phyloP scores from a whole-genome alignment of 106 monocot species.

The Dendrobium nobile region DNA sequence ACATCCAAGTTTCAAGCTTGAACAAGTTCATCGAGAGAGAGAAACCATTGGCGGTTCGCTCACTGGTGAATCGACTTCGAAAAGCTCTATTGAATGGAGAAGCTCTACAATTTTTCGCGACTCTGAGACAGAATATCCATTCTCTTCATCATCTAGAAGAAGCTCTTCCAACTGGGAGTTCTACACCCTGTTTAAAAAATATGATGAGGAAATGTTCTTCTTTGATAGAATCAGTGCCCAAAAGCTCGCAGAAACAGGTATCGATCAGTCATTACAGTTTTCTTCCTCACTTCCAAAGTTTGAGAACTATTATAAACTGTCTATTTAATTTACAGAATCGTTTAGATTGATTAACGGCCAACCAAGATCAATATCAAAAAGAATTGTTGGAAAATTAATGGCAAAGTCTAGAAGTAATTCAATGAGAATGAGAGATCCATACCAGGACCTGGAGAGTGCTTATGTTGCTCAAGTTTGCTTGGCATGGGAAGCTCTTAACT shows the following conservation, averaged over 20 bases:
- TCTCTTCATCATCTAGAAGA: conserved; percentile 85
- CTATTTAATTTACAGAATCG: conserved; percentile 40
- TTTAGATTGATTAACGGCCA: conserved; percentile 52
- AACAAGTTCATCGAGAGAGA: conserved; percentile 18
- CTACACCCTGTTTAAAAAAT: conserved; percentile 63
- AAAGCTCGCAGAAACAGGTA: conserved; percentile 89
- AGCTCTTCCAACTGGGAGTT: conserved; percentile 88
- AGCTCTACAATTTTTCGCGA: conserved; percentile 62
- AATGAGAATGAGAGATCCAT: conserved; percentile 30
- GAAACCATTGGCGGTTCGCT: conserved; percentile 27
- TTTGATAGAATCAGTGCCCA: conserved; percentile 67
- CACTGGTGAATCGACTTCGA: conserved; percentile 63
- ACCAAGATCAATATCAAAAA: conserved; percentile 69
- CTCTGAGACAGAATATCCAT: conserved; percentile 75
- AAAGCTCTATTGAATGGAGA: conserved; percentile 85
- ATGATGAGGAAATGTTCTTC: conserved; percentile 90
- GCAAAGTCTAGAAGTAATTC: conserved; percentile 14
- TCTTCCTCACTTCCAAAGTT: background rate
- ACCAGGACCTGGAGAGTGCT: conserved; percentile 70
- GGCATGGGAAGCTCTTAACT: conserved; percentile 91
- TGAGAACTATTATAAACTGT: background rate
- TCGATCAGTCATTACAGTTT: background rate
- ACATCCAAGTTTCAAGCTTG: too few relatives aligned
- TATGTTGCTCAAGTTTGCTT: conserved; percentile 92
- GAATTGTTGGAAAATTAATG: conserved; percentile 63